Evolutionary conservation across 805 yeast genomes (phyloP).

Genomic region (Nakazawaea wyomingensis): DNA sequence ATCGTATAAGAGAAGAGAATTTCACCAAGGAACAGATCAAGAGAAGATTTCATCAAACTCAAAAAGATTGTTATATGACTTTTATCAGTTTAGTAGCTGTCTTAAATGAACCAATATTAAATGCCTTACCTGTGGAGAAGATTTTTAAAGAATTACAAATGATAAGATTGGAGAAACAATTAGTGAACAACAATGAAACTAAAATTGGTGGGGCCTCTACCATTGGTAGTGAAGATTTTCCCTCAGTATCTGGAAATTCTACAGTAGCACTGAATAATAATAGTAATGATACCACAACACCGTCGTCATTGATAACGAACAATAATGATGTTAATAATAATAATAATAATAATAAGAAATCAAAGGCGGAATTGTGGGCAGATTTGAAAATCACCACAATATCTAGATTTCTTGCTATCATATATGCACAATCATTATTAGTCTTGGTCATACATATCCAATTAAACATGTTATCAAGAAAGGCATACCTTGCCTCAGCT

Average conservation of each 20-base stretch:
- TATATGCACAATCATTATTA: slow-evolving; percentile 64
- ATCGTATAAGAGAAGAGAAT: slow-evolving; percentile 48
- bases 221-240: slow-evolving; percentile 34
- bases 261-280: not conserved
- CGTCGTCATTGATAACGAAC: not conserved
- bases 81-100: slow-evolving; percentile 79
- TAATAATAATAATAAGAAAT: slow-evolving; percentile 25
- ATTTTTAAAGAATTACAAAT: slow-evolving; percentile 66
- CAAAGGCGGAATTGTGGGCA: slow-evolving; percentile 76
- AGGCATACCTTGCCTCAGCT: slow-evolving; percentile 78
- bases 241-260: slow-evolving; percentile 23
- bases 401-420: slow-evolving; percentile 64
- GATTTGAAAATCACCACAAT: slow-evolving; percentile 71
- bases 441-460: slow-evolving; percentile 81
- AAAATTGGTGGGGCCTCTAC: slow-evolving; percentile 18
- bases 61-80: slow-evolving; percentile 82
- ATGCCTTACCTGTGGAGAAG: slow-evolving; percentile 62
- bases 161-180: slow-evolving; percentile 38
- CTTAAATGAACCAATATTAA: slow-evolving; percentile 57
- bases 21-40: slow-evolving; percentile 65
- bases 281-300: slow-evolving; percentile 16
- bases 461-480: slow-evolving; percentile 81
- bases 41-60: slow-evolving; percentile 85
- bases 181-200: slow-evolving; percentile 14
- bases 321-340: slow-evolving; percentile 16